Conservation (phyloP, 805 yeast species). For the Wickerhamiella cacticola region DNA sequence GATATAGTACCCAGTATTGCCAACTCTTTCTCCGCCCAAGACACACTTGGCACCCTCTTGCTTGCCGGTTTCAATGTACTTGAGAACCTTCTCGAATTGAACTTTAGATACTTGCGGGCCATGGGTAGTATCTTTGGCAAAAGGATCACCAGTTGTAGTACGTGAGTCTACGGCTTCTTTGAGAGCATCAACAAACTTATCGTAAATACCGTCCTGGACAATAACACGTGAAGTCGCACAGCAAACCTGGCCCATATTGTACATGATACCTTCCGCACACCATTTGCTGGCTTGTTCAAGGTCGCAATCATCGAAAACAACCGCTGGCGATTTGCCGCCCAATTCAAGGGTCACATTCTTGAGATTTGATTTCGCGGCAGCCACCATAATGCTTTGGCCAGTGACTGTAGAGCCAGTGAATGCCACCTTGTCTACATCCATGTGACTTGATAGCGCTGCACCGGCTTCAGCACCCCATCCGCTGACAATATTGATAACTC, state of each 20-base stretch:
- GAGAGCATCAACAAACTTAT: slow-evolving; percentile 44
- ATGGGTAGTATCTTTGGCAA: slow-evolving; percentile 58
- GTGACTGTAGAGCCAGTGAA: slow-evolving; percentile 90
- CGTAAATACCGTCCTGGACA: slow-evolving; percentile 75
- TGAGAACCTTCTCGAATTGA: slow-evolving; percentile 65
- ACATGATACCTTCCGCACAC: slow-evolving; percentile 71
- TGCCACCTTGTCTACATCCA: slow-evolving; percentile 69
- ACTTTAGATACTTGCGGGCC: slow-evolving; percentile 80
- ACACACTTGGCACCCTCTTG: slow-evolving; percentile 71
- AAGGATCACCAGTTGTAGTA: slow-evolving; percentile 56
- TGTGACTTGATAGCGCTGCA: slow-evolving; percentile 44
- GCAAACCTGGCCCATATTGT: slow-evolving; percentile 92
- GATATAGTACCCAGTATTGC: slow-evolving; percentile 50
- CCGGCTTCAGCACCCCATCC: slow-evolving; percentile 67
- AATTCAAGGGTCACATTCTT: slow-evolving; percentile 86
- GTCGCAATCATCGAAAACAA: slow-evolving; percentile 78
- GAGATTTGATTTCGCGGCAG: slow-evolving; percentile 52
- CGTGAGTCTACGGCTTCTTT: slow-evolving; percentile 26
- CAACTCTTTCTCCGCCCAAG: slow-evolving; percentile 58
- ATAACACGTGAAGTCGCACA: slow-evolving; percentile 87
- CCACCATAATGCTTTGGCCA: slow-evolving; percentile 67
- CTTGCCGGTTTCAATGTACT: slow-evolving; percentile 63
- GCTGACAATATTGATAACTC: slow-evolving; percentile 57
- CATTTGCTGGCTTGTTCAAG: slow-evolving; percentile 60
- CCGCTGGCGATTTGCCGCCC: slow-evolving; percentile 92